A percentile compares a stretch with the other conserved stretches of the same genome.
These are phyloP conservation scores for Balansia obtecta DNA, from an alignment of 2,329 filamentous ascomycete species.

Conservation along the genomic window DNA sequence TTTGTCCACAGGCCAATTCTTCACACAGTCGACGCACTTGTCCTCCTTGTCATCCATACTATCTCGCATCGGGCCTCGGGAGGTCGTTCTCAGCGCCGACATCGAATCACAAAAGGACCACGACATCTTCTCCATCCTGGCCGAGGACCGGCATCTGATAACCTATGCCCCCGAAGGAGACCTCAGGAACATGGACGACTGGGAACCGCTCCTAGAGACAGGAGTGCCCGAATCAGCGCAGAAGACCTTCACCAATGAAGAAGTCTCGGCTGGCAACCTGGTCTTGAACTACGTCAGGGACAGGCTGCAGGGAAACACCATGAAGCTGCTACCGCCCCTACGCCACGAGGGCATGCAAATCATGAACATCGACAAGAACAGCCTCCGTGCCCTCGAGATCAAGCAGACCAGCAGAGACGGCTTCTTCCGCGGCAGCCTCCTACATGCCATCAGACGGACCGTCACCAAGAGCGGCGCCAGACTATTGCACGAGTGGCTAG, in stretches of 20 bases:
- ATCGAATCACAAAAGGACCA: conserved; percentile 46
- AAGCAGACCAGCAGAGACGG: conserved; percentile 75
- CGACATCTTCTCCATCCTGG: conserved; percentile 53
- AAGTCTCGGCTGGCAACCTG: conserved; percentile 65
- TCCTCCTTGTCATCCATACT: conserved; percentile 66
- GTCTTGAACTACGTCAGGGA: conserved; percentile 77
- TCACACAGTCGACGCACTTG: conserved; percentile 64
- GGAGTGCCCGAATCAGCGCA: conserved; percentile 43
- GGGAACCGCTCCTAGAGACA: conserved; percentile 67
- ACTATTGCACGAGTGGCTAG: conserved; percentile 73
- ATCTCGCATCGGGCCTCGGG: conserved; percentile 69
- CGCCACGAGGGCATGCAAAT: conserved; percentile 62
- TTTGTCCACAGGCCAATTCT: conserved; percentile 88
- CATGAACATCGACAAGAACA: conserved; percentile 89
- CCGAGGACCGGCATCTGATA: conserved; percentile 63
- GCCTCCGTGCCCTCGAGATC: conserved; percentile 78
- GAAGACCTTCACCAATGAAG: conserved; percentile 49
- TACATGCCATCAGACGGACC: conserved; percentile 82
- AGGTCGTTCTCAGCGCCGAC: conserved; percentile 65
- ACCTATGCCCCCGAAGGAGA: conserved; percentile 50
- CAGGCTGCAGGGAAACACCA: conserved; percentile 61
- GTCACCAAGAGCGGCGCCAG: conserved; percentile 85
- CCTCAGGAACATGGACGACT: conserved; percentile 44
- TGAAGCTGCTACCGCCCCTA: conserved; percentile 74
- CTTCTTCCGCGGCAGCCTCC: conserved; percentile 64